These are phyloP conservation scores for Diaporthe destruens DNA, from an alignment of 2,329 filamentous ascomycete genomes.

Conservation along the genomic window DNA sequence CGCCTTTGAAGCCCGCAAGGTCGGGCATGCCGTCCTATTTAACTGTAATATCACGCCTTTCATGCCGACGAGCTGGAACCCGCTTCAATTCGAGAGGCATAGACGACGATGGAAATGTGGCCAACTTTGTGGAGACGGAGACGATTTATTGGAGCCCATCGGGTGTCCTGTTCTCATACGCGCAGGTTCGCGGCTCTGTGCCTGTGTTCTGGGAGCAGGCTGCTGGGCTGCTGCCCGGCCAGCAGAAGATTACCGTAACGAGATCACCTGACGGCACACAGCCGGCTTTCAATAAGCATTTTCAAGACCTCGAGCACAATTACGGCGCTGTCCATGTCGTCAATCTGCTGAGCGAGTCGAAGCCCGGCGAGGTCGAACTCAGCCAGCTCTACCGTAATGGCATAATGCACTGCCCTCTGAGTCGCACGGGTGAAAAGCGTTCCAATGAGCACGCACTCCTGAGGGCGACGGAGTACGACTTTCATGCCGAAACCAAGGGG, in stretches of 20 bases:
- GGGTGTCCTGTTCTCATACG: conserved; percentile 88
- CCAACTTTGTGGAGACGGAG: conserved; percentile 99
- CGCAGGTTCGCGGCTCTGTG: conserved; percentile 91
- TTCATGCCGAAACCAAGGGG: conserved; percentile 92
- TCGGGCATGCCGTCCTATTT: conserved; percentile 85
- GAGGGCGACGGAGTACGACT: conserved; percentile 90
- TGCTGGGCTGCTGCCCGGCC: conserved; percentile 86
- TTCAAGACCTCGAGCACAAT: conserved; percentile 84
- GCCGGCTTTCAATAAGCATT: conserved; percentile 95
- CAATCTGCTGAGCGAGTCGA: conserved; percentile 92
- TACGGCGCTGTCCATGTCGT: conserved; percentile 95
- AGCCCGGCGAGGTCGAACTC: conserved; percentile 87
- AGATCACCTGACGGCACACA: conserved; percentile 91
- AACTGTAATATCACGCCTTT: conserved; percentile 91
- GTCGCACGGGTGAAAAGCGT: conserved; percentile 66
- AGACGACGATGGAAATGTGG: conserved; percentile 96
- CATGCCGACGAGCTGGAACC: conserved; percentile 90
- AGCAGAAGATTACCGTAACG: conserved; percentile 94
- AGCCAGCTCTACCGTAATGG: conserved; percentile 84
- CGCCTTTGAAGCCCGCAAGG: conserved; percentile 74
- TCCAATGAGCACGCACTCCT: conserved; percentile 80
- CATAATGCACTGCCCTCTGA: conserved; percentile 80
- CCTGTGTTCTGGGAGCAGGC: conserved; percentile 98
- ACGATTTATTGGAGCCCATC: conserved; percentile 89
- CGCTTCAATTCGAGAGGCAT: conserved; percentile 98